Percentiles rank a stretch among this genome's conserved stretches.
Conservation (phyloP, 2,329 filamentous ascomycete species). For the Magnaporthiopsis rhizophila region DNA sequence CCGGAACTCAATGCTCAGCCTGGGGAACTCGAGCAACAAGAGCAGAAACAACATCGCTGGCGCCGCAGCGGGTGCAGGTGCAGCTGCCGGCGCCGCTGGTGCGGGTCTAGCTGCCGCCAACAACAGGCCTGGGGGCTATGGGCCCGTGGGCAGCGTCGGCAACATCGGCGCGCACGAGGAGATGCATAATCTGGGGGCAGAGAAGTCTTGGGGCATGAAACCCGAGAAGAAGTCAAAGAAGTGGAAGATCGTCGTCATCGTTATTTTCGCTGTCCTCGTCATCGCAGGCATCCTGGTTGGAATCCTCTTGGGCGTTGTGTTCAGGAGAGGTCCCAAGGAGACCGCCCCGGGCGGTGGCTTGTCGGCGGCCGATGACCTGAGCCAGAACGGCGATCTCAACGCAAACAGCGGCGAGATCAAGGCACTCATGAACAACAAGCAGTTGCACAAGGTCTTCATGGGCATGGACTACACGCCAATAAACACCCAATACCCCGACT, state of each 20-base stretch:
- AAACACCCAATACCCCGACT: slow-evolving; percentile 84
- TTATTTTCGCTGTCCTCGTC: slow-evolving; percentile 56
- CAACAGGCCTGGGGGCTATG: slow-evolving; percentile 37
- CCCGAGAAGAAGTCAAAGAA: slow-evolving; percentile 53
- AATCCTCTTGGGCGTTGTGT: slow-evolving; percentile 63
- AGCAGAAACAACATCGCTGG: slow-evolving; percentile 25
- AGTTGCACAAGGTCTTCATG: slow-evolving; percentile 88
- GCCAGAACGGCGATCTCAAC: slow-evolving; percentile 60
- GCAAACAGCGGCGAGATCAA: slow-evolving; percentile 69
- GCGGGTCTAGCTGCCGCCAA: slow-evolving; percentile 22
- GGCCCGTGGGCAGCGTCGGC: slow-evolving; percentile 35
- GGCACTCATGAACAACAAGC: slow-evolving; percentile 66
- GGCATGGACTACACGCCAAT: slow-evolving; percentile 93
- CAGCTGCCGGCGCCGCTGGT: slow-evolving; percentile 34
- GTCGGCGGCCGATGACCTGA: slow-evolving; percentile 51
- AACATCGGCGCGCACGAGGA: slow-evolving; percentile 20
- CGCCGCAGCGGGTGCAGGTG: slow-evolving; percentile 28
- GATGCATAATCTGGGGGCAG: slow-evolving; percentile 24
- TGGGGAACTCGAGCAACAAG: slow-evolving; percentile 37
- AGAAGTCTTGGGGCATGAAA: slow-evolving; percentile 45
- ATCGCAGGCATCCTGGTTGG: slow-evolving; percentile 66
- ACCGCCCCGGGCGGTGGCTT: slow-evolving; percentile 30
- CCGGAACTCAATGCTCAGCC: slow-evolving; percentile 53
- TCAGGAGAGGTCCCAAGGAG: slow-evolving; percentile 43
- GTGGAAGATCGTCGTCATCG: slow-evolving; percentile 61